These are phyloP conservation scores for Alternaria sp. DNA, from an alignment of 2,329 filamentous ascomycete species.

Conservation along the genomic window DNA sequence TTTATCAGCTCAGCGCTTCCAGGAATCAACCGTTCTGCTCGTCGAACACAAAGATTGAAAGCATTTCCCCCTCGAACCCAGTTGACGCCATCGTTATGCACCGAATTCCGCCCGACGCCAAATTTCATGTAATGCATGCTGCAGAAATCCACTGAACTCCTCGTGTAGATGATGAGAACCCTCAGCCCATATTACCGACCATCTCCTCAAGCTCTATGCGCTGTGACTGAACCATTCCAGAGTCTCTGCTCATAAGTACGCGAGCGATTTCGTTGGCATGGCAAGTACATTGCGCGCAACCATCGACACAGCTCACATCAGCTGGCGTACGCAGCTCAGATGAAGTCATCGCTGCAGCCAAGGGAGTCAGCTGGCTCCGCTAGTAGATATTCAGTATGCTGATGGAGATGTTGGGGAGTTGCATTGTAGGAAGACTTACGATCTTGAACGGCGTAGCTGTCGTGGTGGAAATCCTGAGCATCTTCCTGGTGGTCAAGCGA, in stretches of 20 bases:
- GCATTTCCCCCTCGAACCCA: neutral
- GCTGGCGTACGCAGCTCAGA: neutral
- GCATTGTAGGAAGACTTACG: neutral
- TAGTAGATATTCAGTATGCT: neutral
- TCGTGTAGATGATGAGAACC: neutral
- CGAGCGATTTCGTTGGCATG: constrained; percentile 15
- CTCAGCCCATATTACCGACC: neutral
- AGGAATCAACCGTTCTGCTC: neutral
- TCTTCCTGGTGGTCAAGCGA: neutral
- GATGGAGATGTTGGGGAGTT: neutral
- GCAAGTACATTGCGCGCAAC: constrained; percentile 11
- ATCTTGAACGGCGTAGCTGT: neutral
- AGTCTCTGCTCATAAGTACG: constrained; percentile 11
- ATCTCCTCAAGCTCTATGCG: constrained; percentile 7
- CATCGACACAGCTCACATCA: neutral
- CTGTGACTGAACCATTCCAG: constrained; percentile 14
- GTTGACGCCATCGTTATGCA: neutral
- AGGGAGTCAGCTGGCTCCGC: neutral
- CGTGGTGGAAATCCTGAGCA: neutral
- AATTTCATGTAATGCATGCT: neutral
- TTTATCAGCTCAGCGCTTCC: neutral
- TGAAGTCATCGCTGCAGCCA: neutral
- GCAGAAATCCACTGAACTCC: neutral
- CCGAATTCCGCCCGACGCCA: neutral
- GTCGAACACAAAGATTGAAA: neutral